A percentile compares a stretch with the other conserved stretches of the same genome.
phyloP scores from a whole-genome alignment of 345 rosid genomes.

The Luvunga scandens region DNA sequence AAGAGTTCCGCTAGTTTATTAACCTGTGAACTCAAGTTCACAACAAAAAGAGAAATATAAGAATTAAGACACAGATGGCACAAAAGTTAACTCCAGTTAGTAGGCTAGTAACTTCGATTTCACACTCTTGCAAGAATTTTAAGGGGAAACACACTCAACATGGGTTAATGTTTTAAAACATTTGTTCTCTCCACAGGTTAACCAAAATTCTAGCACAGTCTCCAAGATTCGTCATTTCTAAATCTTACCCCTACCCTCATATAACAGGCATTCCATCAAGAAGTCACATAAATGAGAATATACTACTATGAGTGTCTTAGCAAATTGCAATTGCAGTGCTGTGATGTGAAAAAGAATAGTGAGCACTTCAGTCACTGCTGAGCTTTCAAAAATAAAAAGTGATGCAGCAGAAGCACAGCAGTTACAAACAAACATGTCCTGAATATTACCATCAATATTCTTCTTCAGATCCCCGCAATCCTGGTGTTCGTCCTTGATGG shows the following conservation, averaged over 20 bases:
- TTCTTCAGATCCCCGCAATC: conserved; percentile 25
- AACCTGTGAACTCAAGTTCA: not conserved
- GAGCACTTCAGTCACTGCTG: too few relatives aligned
- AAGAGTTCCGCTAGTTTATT: not conserved
- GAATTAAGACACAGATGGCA: not conserved
- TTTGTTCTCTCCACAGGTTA: not conserved
- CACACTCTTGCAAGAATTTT: not conserved
- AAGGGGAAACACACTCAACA: not conserved
- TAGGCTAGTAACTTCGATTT: too few relatives aligned
- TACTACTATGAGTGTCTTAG: not conserved
- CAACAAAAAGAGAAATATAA: not conserved
- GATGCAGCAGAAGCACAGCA: too few relatives aligned
- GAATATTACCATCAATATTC: conserved; percentile 16
- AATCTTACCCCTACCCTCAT: not conserved
- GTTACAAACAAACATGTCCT: too few relatives aligned
- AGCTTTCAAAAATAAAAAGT: too few relatives aligned
- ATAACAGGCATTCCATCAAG: not conserved
- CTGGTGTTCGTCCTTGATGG: conserved; percentile 18
- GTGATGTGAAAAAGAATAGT: too few relatives aligned
- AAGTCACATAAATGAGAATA: not conserved
- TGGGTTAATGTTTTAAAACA: not conserved
- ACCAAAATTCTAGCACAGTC: not conserved
- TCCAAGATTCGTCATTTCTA: not conserved
- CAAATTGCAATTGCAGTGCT: too few relatives aligned
- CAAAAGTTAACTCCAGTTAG: not conserved